Evolutionary conservation across 805 yeast genomes (phyloP), one percentile per base, ranked within the genome.

Genomic region (Vanderwaltozyma yarrowii): DNA sequence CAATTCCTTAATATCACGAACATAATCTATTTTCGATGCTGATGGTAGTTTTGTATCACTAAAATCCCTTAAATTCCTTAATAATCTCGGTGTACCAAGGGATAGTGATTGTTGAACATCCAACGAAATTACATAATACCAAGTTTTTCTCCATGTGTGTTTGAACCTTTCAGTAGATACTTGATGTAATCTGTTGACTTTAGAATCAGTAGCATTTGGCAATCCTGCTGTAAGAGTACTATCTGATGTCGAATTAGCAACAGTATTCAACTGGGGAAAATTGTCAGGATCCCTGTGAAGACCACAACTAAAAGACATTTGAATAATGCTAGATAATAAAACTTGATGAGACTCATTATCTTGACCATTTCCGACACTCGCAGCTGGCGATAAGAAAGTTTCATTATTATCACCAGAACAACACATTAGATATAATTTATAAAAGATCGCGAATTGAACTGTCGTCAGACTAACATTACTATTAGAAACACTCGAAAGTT

Each of bases 261-360:
- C 50, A 11, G 54, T 51, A 23, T 59, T 60, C 35, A 66, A 55
- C 41, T 66, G 68, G 8, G 69, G 66, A 45, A 74, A 74, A 26
- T 63, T 62, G 32, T 66, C 69, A 0, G 87, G 86, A 44, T 80
- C 87, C 46, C 86, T 66, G 51, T 80, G 78, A 17, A 80, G 50
- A 0, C 87, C 88, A 45, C 79, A 67, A 27, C 79, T 68, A 36
- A 73, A 66, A 0, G 79, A 82, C 80, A 80, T 76, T 49, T 78
- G 84, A 14, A 77, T 59, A 24, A 77, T 62, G 56, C 74, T 67
- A 1, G 79, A 76, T 11, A 71, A 54, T 39, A 72, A 69, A 5
- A 75, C 70, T 46, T 70, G 77, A 1, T 76, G 41, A 36, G 73
- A 75, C 30, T 76, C 78, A 37, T 73, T 78, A 47, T 74, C 80